Evolutionary conservation across 2,329 filamentous ascomycete species (phyloP).

Genomic region (Colletotrichum sp.): DNA sequence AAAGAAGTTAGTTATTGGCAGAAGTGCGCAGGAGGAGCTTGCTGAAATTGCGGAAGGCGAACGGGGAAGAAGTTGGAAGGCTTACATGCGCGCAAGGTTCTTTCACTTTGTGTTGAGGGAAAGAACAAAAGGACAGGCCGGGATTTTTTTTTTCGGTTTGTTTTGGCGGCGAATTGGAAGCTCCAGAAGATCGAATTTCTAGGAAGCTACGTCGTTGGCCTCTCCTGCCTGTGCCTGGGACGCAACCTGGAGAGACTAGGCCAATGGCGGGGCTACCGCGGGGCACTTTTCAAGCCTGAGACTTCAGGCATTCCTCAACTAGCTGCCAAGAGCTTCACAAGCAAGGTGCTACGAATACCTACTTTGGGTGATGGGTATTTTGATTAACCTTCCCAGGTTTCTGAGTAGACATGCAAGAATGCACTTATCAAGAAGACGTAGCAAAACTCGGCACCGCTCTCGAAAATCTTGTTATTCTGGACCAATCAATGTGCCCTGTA

Average conservation of each 20-base stretch:
- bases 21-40: neutral
- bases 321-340: neutral
- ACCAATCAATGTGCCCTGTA: neutral
- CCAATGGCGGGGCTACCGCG: slow-evolving; percentile 20
- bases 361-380: neutral
- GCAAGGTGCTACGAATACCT: neutral
- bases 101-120: neutral
- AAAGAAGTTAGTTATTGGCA: neutral
- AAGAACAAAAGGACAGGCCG: neutral
- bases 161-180: neutral
- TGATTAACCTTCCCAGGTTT: neutral
- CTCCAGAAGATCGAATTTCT: slow-evolving; percentile 1
- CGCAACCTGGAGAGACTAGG: neutral
- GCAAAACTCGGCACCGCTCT: neutral
- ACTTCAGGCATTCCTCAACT: neutral
- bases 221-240: slow-evolving; percentile 12
- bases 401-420: neutral
- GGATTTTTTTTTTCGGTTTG: neutral
- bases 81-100: neutral
- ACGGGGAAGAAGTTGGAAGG: neutral
- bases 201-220: slow-evolving; percentile 13
- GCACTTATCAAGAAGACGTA: neutral
- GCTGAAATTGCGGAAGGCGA: neutral
- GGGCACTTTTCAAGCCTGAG: slow-evolving; percentile 11
- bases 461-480: neutral